phyloP scores from a whole-genome alignment of 306 rosid genomes.

The Rosa rugosa region DNA sequence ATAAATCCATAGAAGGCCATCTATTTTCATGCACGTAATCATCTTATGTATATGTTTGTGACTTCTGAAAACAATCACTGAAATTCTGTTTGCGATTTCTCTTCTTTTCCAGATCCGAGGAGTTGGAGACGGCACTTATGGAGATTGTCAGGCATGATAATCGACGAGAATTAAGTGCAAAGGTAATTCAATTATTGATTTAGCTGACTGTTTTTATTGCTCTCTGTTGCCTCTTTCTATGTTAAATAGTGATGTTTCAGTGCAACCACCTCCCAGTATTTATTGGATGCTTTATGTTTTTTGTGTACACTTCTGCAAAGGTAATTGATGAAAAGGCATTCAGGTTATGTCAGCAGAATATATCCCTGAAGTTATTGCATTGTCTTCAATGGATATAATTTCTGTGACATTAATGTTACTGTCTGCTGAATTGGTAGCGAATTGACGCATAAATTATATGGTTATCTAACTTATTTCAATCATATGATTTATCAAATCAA shows the following conservation, averaged over 20 bases:
- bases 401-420: not conserved
- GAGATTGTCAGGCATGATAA: constrained; percentile 88
- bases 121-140: constrained; percentile 90
- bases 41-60: not conserved
- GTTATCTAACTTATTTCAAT: not conserved
- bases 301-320: constrained; percentile 2
- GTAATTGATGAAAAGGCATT: not conserved
- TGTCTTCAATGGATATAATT: not conserved
- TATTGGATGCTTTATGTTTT: not conserved
- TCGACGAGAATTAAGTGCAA: constrained; percentile 70
- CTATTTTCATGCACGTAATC: not conserved
- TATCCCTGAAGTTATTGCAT: not conserved
- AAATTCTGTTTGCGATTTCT: constrained; percentile 27
- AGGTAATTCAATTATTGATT: constrained; percentile 53
- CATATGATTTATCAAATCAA: not conserved
- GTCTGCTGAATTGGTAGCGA: not conserved
- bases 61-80: constrained; percentile 11
- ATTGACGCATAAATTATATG: not conserved
- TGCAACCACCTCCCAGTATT: not conserved
- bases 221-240: not conserved
- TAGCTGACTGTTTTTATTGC: constrained; percentile 28
- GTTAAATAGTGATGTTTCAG: constrained; percentile 17
- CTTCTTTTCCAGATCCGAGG: constrained; percentile 74
- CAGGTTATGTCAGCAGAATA: not conserved
- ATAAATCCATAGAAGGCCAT: constrained; percentile 4